Evolutionary conservation across 2,329 filamentous ascomycete genomes (phyloP).

Genomic region (Xylariaceae sp.): DNA sequence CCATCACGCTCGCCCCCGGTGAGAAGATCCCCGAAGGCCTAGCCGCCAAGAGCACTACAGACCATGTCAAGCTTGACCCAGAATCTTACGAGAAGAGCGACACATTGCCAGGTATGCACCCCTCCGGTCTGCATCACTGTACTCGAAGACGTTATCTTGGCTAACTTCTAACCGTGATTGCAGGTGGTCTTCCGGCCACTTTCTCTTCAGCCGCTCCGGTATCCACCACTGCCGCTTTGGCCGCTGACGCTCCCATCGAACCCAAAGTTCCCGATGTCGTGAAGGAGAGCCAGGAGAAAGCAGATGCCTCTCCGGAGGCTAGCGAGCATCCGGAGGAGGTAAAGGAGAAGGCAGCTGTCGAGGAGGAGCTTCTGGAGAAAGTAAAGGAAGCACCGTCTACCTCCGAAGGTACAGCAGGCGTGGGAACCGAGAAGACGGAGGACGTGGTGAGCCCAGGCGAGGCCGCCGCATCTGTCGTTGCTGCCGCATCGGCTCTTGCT

Average conservation of each 20-base stretch:
- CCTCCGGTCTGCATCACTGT: constrained; percentile 1
- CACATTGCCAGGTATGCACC: constrained; percentile 44
- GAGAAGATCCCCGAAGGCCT: constrained; percentile 72
- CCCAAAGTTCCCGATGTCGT: constrained; percentile 57
- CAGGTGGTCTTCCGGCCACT: constrained; percentile 20
- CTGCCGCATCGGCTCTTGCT: constrained; percentile 38
- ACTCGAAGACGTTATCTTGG: neutral
- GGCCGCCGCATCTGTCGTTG: constrained; percentile 37
- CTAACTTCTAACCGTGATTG: constrained; percentile 11
- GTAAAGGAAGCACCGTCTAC: constrained; percentile 56
- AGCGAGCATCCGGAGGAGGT: constrained; percentile 61
- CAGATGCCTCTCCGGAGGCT: constrained; percentile 60
- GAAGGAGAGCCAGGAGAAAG: constrained; percentile 65
- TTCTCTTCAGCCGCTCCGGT: constrained; percentile 37
- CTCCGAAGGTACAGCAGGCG: constrained; percentile 49
- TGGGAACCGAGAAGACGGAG: constrained; percentile 50
- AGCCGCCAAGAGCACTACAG: constrained; percentile 62
- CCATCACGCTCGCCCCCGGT: constrained; percentile 71
- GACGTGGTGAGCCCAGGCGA: constrained; percentile 37
- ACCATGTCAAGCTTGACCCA: constrained; percentile 71
- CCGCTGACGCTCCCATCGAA: constrained; percentile 40
- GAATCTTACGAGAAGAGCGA: constrained; percentile 82
- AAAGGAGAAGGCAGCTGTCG: constrained; percentile 63
- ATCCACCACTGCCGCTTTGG: constrained; percentile 37
- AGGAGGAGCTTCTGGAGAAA: constrained; percentile 64